These are phyloP conservation scores for Myrmaecium sp. DNA, from an alignment of 2,329 filamentous ascomycete species.

Conservation along the genomic window DNA sequence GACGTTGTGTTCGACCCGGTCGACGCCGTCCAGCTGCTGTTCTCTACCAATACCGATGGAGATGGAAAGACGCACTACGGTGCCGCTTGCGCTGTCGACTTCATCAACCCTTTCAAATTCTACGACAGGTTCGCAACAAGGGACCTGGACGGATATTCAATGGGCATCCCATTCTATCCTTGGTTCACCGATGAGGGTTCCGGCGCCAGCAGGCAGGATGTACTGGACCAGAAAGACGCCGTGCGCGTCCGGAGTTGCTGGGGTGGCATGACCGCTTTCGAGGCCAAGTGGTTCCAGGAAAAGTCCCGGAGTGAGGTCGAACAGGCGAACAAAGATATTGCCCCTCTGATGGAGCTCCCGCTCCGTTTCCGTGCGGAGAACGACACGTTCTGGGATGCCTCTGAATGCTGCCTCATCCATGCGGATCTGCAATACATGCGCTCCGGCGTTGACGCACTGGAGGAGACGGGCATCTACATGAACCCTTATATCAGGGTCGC, in stretches of 20 bases:
- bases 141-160: constrained; percentile 45
- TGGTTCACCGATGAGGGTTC: constrained; percentile 42
- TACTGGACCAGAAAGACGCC: constrained; percentile 42
- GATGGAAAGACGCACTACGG: constrained; percentile 40
- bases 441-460: constrained; percentile 3
- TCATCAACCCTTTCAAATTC: constrained; percentile 47
- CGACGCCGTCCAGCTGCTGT: constrained; percentile 44
- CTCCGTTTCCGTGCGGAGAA: constrained; percentile 26
- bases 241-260: constrained; percentile 59
- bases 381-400: constrained; percentile 28
- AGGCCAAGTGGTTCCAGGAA: constrained; percentile 41
- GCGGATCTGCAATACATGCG: constrained; percentile 24
- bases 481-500: constrained; percentile 61
- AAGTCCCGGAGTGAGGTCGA: constrained; percentile 5
- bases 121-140: constrained; percentile 62
- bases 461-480: constrained; percentile 45
- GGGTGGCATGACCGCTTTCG: constrained; percentile 58
- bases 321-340: constrained; percentile 4
- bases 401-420: constrained; percentile 32
- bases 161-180: constrained; percentile 50
- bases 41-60: constrained; percentile 40
- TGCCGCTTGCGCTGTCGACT: constrained; percentile 56
- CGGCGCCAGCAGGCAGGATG: constrained; percentile 40
- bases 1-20: constrained; percentile 47
- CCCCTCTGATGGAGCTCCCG: constrained; percentile 2